These are phyloP conservation scores for Syzygium syzygioides DNA, from an alignment of 441 rosid species.

Conservation along the genomic window DNA sequence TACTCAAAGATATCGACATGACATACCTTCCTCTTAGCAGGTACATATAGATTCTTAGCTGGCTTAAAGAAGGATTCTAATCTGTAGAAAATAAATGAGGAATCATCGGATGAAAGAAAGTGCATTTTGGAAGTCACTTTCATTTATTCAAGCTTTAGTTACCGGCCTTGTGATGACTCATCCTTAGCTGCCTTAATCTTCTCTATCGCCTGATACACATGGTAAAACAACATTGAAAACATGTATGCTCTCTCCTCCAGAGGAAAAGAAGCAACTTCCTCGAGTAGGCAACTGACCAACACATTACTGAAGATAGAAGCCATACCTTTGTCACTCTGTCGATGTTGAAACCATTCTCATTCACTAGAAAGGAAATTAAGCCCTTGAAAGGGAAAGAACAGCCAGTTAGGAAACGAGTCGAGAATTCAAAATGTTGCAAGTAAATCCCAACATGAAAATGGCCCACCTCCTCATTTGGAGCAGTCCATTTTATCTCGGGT, in stretches of 20 bases:
- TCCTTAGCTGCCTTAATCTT: no score
- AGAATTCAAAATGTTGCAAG: not conserved
- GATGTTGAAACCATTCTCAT: constrained; percentile 65
- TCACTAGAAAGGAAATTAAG: constrained; percentile 60
- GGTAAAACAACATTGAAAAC: no score
- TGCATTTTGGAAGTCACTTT: no score
- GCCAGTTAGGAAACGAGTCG: not conserved
- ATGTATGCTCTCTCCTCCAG: not conserved
- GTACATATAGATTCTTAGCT: not conserved
- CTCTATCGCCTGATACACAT: no score
- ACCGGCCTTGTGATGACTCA: no score
- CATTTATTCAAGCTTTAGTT: no score
- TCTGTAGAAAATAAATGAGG: not conserved
- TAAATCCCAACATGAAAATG: not conserved
- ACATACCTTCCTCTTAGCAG: not conserved
- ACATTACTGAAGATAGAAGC: not conserved
- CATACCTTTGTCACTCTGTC: not conserved
- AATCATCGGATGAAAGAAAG: not conserved
- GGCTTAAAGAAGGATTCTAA: not conserved
- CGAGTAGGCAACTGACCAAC: not conserved
- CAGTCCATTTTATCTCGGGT: no score
- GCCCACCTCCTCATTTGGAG: no score
- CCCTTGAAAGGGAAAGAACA: constrained; percentile 34
- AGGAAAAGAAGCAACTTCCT: not conserved
- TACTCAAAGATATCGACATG: not conserved